Evolutionary conservation across 2,329 filamentous ascomycete genomes (phyloP), one percentile per base, ranked within the genome.

Genomic region (Fusarium staphyleae): DNA sequence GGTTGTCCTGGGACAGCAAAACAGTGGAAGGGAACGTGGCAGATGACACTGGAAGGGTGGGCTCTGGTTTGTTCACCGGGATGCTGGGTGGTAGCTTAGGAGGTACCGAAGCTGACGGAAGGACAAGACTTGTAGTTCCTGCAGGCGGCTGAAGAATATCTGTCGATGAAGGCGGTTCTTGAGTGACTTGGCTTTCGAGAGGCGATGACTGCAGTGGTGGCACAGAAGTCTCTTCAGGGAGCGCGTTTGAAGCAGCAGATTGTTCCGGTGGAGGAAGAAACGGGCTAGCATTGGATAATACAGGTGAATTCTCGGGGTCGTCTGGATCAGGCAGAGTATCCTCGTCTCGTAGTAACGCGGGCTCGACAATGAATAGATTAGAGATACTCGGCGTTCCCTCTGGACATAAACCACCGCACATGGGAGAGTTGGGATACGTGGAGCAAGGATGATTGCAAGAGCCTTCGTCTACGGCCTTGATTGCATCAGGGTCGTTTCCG

Each of bases 361-460:
- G 46, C 14, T 55, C 57, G 29, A 63, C 60, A 12, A 59, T 59
- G 45, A 74, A 75, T 19, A 75, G 57, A 37, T 72, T 75, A 29
- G 70, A 72, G 45, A 70, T 67, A 5, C 43, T 59, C 7, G 66
- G 60, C 5, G 56, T 55, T 9, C 69, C 63, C 3, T 63, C 42
- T 10, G 65, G 66, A 43, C 69, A 73, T 9, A 63, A 57, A 29
- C 69, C 69, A n/a, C 72, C 73, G 24, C 72, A 75, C 56, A 66
- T 69, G 11, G 71, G 70, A 13, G 67, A 53, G n/a, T 54, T 44
- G 7, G 63, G 57, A 33, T 69, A 65, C 19, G 65, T 58, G 48
- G 66, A 60, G 51, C 72, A 75, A 2, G 66, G 55, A 41, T 69
- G 55, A 46, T 74, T 68, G 55, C 73, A 75, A 14, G 59, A 57